phyloP scores from a whole-genome alignment of 2,329 filamentous ascomycete species.

The Chalara sp. region DNA sequence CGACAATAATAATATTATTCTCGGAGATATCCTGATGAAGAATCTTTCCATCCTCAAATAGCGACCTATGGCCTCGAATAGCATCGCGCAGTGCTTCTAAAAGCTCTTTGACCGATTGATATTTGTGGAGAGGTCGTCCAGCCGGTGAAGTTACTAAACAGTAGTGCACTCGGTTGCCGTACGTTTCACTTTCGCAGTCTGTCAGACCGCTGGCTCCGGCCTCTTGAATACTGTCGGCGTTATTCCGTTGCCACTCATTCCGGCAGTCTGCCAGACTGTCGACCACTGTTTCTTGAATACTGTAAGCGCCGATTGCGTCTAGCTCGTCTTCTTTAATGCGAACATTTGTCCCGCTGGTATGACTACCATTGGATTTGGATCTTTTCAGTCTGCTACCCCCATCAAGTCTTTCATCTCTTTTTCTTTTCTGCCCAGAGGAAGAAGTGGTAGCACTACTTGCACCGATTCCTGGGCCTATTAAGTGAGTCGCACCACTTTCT shows the following conservation, averaged over 20 bases:
- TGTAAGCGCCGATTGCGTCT: constrained; percentile 12
- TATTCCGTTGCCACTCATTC: constrained; percentile 15
- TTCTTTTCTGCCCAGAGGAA: constrained; percentile 13
- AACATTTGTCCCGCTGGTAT: constrained; percentile 9
- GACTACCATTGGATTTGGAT: constrained; percentile 13
- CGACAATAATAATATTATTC: constrained; percentile 30
- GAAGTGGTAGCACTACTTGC: constrained; percentile 6
- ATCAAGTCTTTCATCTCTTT: constrained; percentile 15
- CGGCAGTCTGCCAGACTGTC: constrained; percentile 15
- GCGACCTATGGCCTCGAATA: constrained; percentile 29
- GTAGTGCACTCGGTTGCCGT: constrained; percentile 24
- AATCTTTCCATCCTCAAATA: constrained; percentile 27
- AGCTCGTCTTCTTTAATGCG: constrained; percentile 10
- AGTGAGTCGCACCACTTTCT: constrained; percentile 15
- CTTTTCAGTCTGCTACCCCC: constrained; percentile 11
- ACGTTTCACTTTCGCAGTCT: constrained; percentile 10
- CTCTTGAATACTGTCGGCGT: constrained; percentile 14
- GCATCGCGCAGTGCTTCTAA: constrained; percentile 29
- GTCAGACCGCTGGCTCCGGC: constrained; percentile 6
- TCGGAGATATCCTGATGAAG: constrained; percentile 31
- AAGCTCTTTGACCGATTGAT: constrained; percentile 25
- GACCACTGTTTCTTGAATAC: constrained; percentile 14
- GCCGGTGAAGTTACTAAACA: constrained; percentile 27
- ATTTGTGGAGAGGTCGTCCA: constrained; percentile 25
- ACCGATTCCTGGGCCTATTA: constrained; percentile 9